Evolutionary conservation across 2,329 filamentous ascomycete genomes (phyloP), one percentile per base, ranked within the genome.

Genomic region (Cladosporium sphaerospermum): DNA sequence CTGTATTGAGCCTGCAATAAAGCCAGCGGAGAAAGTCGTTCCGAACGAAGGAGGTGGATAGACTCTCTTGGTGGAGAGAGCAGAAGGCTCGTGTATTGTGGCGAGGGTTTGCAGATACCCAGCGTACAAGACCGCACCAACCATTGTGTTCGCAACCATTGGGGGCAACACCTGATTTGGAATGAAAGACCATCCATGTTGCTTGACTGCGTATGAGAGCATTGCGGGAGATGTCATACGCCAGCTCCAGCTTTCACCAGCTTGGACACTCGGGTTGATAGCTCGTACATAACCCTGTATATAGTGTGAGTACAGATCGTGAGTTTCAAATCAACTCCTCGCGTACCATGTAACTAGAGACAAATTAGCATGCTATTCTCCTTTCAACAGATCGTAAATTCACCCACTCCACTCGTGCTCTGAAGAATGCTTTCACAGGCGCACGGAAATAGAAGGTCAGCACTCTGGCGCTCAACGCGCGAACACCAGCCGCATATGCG

Each of bases 361-460:
- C 16, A 11, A 11, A 54, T 61, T 52, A 61, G 56, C 51, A 7
- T 28, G 23, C 23, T 28, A 28, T 28, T 28, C 23, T 7, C 23
- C 23, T 28, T 5, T 28, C 7, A 28, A 28, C 4, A 28, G 23
- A 28, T 28, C 23, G 23, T 28, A 28, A 28, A 28, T 28, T 28
- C 23, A 28, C 78, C 67, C 90, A 96, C 74, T 96, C 91, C 58
- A 96, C 89, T 54, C 91, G 78, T 1, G 88, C 91, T 56, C 89
- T 82, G 72, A 96, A 95, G 68, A 96, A 96, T 13, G 90, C 88
- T 71, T 96, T 96, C 50, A 90, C 87, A 1, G 91, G 91, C 0
- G 89, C 89, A 53, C 90, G 80, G 67, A 96, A 96, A 73, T 95
- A 96, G 63, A 96, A 96, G 19, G 89, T 85, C 52, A 96, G 80